phyloP scores from a whole-genome alignment of 352 stramenopile genomes.

The Globisporangium rhizosaccharum region DNA sequence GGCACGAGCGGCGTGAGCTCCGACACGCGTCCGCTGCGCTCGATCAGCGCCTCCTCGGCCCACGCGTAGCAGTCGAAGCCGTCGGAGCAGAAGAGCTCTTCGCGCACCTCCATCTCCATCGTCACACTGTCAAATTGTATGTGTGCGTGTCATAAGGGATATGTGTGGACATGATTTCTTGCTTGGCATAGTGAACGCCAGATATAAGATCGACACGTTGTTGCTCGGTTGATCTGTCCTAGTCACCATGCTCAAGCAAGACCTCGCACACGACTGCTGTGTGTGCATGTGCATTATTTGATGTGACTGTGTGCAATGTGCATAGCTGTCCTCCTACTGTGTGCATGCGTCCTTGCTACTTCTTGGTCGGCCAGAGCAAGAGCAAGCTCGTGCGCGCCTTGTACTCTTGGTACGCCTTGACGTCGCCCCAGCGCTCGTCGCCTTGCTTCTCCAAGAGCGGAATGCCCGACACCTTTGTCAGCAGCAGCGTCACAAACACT shows the following conservation, averaged over 20 bases:
- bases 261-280: too few relatives aligned
- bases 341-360: neutral
- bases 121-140: too few relatives aligned
- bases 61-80: slow-evolving; percentile 69
- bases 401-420: slow-evolving; percentile 71
- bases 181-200: too few relatives aligned
- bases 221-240: too few relatives aligned
- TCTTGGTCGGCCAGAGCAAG: slow-evolving; percentile 22
- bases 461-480: slow-evolving; percentile 69
- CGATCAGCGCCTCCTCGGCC: slow-evolving; percentile 57
- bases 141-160: too few relatives aligned
- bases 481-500: slow-evolving; percentile 63
- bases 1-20: slow-evolving; percentile 41
- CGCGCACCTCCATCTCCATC: slow-evolving; percentile 23
- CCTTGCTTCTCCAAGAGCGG: slow-evolving; percentile 70
- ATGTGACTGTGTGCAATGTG: neutral
- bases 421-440: slow-evolving; percentile 61
- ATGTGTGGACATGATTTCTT: too few relatives aligned
- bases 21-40: slow-evolving; percentile 18
- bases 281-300: too few relatives aligned
- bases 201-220: too few relatives aligned
- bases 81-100: slow-evolving; percentile 34
- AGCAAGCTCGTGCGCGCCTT: slow-evolving; percentile 68
- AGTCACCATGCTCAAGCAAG: too few relatives aligned
- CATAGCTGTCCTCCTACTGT: too few relatives aligned